These are phyloP conservation scores for Taxawa tesnikishii DNA, from an alignment of 2,329 filamentous ascomycete genomes.

Conservation along the genomic window DNA sequence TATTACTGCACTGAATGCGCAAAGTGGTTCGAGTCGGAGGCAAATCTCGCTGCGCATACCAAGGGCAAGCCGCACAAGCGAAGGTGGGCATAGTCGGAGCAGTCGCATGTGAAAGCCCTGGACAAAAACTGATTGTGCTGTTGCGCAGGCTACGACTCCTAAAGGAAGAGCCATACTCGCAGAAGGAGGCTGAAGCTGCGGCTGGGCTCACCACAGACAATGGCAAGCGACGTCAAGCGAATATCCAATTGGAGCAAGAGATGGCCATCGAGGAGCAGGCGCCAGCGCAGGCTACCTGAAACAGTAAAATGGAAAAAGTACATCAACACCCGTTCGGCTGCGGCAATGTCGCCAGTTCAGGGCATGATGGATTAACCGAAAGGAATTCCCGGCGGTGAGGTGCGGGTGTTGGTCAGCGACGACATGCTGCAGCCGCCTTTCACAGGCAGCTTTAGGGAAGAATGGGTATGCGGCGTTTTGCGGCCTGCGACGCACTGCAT, in stretches of 20 bases:
- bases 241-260: constrained; percentile 2
- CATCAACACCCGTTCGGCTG: too few species aligned
- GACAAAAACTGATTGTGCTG: background rate
- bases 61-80: constrained; percentile 91
- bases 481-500: too few species aligned
- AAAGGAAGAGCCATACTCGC: constrained; percentile 72
- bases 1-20: constrained; percentile 89
- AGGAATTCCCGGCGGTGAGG: too few species aligned
- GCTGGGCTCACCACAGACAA: constrained; percentile 62
- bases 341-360: too few species aligned
- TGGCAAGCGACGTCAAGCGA: constrained; percentile 25
- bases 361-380: too few species aligned
- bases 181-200: constrained; percentile 75
- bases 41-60: constrained; percentile 61
- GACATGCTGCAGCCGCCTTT: too few species aligned
- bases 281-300: background rate
- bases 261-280: background rate
- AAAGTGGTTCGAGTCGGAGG: constrained; percentile 87
- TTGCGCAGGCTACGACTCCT: constrained; percentile 62
- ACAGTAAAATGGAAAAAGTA: too few species aligned
- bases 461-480: too few species aligned
- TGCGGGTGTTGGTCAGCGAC: too few species aligned
- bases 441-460: too few species aligned
- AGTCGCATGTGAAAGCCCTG: background rate
- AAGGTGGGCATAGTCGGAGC: constrained; percentile 41